Base-by-base conservation (phyloP, 2,329 filamentous ascomycete genomes). In the Emericellopsis atlantica region DNA sequence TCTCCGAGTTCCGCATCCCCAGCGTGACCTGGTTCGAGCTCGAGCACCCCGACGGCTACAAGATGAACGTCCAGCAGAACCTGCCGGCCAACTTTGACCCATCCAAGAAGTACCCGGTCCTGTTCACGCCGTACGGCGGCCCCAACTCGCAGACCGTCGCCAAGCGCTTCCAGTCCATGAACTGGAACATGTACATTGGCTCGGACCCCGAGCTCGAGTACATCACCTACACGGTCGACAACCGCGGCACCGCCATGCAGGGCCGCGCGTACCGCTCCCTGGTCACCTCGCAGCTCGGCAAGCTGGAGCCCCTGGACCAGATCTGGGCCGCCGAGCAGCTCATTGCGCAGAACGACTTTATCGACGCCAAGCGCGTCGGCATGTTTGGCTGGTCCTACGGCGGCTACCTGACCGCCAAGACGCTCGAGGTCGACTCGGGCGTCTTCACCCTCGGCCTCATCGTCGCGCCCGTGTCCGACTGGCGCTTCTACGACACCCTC, bases 371-470 rank as follows among this genome's bases (percentile, higher is more conserved):
- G 10, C 71, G 78, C 49, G 66, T 84, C 12, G 78, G 71, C 33
- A 82, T 84, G 51, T 83, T 74, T 64, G 80, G 80, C 2, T 82
- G 76, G 78, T 79, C 72, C 0, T 84, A 73, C 48, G 80, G 80
- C 11, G 80, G 79, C 2, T 84, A 79, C 49, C 65, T 84, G 2
- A 68, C 75, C 0, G 62, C 75, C 40, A 84, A 84, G 60, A 77
- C 81, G 0, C 62, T 84, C 7, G 80, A 84, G 51, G 62, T 66
- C 0, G 63, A 76, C 53, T 73, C 72, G 15, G 73, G 71, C 1
- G 69, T 70, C 14, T 82, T 84, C 54, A 70, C 74, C 0, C 68
- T 79, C 7, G 79, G 69, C 0, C 56, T 83, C 9, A 76, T 80
- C 48, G 77, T 76, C 0, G 79, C 79, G 0, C 79, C 79, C 0